These are phyloP conservation scores for Umbellularia californica DNA, from an alignment of 164 flowering plant species.

Conservation along the genomic window DNA sequence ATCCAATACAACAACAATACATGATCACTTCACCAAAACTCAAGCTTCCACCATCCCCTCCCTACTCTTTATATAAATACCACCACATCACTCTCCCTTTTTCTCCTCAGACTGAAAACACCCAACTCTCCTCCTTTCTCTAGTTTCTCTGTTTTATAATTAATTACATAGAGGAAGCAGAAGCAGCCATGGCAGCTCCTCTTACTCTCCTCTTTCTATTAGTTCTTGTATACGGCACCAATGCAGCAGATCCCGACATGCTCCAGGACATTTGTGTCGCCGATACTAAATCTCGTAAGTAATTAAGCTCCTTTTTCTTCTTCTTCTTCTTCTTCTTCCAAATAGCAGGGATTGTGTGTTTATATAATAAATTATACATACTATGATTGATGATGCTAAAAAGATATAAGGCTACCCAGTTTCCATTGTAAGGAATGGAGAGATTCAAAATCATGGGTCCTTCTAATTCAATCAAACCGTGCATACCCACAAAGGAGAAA, in stretches of 20 bases:
- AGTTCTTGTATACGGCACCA: constrained; percentile 18
- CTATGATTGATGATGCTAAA: too few species aligned
- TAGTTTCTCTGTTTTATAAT: background rate
- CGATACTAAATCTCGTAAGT: constrained; percentile 45
- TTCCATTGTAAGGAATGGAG: too few species aligned
- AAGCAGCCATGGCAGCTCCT: background rate
- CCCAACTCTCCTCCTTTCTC: background rate
- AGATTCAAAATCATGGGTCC: too few species aligned
- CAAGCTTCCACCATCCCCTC: background rate
- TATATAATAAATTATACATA: too few species aligned
- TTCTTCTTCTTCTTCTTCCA: too few species aligned
- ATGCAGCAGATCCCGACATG: constrained; percentile 46
- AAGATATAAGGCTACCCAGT: too few species aligned
- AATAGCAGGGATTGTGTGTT: too few species aligned
- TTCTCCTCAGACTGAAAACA: background rate
- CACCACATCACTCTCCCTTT: background rate
- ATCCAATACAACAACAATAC: too few species aligned
- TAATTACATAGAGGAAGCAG: too few species aligned
- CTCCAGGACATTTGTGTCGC: constrained; percentile 72
- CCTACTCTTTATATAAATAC: background rate
- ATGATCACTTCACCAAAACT: background rate
- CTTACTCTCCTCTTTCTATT: constrained; percentile 8
- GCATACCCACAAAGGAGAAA: too few species aligned
- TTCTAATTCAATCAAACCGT: too few species aligned
- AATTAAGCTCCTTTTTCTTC: too few species aligned